Evolutionary conservation across 805 yeast species (phyloP), one percentile per base, ranked within the genome.

Genomic region (Jamesozyma hellenica): DNA sequence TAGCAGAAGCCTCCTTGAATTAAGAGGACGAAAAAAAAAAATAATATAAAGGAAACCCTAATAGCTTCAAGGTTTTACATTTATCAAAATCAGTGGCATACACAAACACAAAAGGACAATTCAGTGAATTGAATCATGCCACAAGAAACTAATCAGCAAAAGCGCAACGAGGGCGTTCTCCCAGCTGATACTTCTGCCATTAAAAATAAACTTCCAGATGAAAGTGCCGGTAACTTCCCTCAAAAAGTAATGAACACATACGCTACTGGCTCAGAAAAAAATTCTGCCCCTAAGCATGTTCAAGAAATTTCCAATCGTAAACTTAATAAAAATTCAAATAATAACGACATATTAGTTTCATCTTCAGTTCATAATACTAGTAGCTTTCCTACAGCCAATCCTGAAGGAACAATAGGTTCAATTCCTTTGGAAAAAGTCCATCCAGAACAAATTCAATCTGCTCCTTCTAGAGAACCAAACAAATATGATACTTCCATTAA

Each of bases 401-500:
- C 31, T 0, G 40, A 45, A 16, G 60, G 61, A 3, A 48, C 58
- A 8, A 43, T 57, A n/a, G 58, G 55, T 1, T 44, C 58, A 2
- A 51, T 59, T 4, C 62, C 61, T 8, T 34, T 56, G 35, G 63
- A 60, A 34, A 43, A 47, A 11, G 41, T 57, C 10, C 55, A 51
- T 35, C 57, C 60, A 4, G 42, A 46, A 7, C 49, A 50, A 16
- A 40, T 44, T 34, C 38, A 41, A 28, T 32, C 34, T 7, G 51
- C 49, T 2, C 53, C 55, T 13, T 47, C 56, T 1, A 52, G 63
- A 40, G 46, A 50, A 17, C 42, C 39, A n/a, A 60, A 58, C 31
- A 27, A 42, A 38, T 43, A 32, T n/a, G 64, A 57, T 35, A 54
- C 64, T 13, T 58, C 63, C 9, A 54, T 56, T 31, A 49, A 43